Evolutionary conservation across 108 stramenopile species (phyloP), one percentile per base, ranked within the genome.

Genomic region (Cyclostephanos tholiformis): DNA sequence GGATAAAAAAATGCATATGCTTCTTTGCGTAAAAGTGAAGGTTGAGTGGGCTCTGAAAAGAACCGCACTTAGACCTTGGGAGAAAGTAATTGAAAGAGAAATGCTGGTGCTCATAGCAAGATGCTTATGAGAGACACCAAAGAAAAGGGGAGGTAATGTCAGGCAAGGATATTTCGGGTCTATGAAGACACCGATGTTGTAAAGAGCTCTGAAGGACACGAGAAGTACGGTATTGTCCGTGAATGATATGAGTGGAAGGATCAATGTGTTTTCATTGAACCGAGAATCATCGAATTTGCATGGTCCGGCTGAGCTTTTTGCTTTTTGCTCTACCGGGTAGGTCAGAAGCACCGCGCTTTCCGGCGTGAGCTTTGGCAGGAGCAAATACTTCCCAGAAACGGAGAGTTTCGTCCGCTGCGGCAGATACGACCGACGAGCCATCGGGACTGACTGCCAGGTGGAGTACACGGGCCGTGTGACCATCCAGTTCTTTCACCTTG

Each of bases 371-470:
- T 49, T 77, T 77, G 63, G 63, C 65, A 20, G 76, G 76, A 16
- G 79, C 94, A 62, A 96, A 95, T 26, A 95, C 85, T 36, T 96
- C 84, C 95, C 95, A 96, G 78, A 96, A 96, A 41, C 95, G 92
- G 20, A 96, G 86, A 23, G 95, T 96, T 87, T 96, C 95, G 69
- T 96, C 95, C 8, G 92, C 94, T 11, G 92, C 94, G 2, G 90
- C 95, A 0, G 91, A 90, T 62, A 90, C 85, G 17, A 94, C 92
- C 14, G 71, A 72, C 0, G 48, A 53, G n/a, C 95, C 95, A 77
- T 96, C 94, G 17, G 95, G 94, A 44, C 88, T 88, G 16, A 75
- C 64, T 1, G 87, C 91, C 91, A 95, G 83, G 68, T 91, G 89
- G 51, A 96, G 82, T 0, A 96, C 95, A 36, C 95, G 83, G 27